Base-by-base conservation (phyloP, 345 rosid species). In the Syzygium aqueum region DNA sequence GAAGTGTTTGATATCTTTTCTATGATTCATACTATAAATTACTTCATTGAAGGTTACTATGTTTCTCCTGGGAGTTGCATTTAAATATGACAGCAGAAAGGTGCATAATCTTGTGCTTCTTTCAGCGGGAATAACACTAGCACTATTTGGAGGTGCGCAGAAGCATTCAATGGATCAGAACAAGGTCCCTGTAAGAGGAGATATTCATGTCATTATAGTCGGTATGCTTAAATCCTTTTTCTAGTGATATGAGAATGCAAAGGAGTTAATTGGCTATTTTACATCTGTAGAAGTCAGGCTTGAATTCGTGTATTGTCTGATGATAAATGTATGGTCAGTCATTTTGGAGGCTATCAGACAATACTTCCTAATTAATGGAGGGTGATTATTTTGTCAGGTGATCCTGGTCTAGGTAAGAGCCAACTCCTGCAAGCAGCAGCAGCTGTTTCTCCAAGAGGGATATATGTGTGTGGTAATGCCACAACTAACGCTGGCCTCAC, bases 131-230 rank as follows among this genome's bases (percentile, higher is more conserved):
- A 96, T 97, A 89, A 94, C 98, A 77, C 91, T 96, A 88, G 93
- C 99, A 63, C 94, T 97, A 87, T 95, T 96, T 92, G 99, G 99
- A 90, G 99, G 99, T 85, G 98, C 95, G 84, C 92, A 97, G 51
- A 97, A 97, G 95, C 94, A 97, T 92, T 90, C 98, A n/a, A 91
- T 91, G 94, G 96, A 97, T 89, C 90, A 86, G 86, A 96, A 95
- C 92, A 97, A 97, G 96, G 99, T 97, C 90, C 99, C 99, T 84
- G 99, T 97, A 84, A 93, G 99, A 92, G 99, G 99, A 93, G 99
- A 97, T 92, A 95, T 97, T 91, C 99, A 97, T 91, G 98, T 95
- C 91, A 94, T 97, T 78, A 91, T 97, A 91, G 99, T 97, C 59
- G 99, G 99, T 96, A 95, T 90, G 94, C 77, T 86, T 78, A 67